Conservation (phyloP, 2,329 filamentous ascomycete species). For the Fusarium circinatum region DNA sequence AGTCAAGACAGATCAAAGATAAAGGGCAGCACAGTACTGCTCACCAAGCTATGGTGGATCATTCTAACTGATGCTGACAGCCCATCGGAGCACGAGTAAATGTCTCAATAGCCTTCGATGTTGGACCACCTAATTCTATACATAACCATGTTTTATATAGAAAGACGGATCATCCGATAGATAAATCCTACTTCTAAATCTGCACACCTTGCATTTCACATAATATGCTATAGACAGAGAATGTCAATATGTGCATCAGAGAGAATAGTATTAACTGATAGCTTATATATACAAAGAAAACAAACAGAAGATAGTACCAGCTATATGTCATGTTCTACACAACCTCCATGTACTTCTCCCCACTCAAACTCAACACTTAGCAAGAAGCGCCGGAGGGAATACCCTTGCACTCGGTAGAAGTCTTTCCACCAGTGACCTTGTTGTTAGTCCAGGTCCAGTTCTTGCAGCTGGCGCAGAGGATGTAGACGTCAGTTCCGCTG, state of each 20-base stretch:
- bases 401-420: constrained; percentile 41
- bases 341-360: neutral
- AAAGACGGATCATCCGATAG: rapidly evolving
- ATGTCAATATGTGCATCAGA: rapidly evolving
- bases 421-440: constrained; percentile 62
- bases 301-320: neutral
- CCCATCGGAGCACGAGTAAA: no score
- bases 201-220: neutral
- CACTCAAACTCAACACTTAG: neutral
- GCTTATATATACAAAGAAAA: neutral
- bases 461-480: constrained; percentile 62
- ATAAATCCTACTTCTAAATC: rapidly evolving
- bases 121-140: no score
- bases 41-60: neutral
- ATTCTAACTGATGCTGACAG: no score
- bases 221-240: rapidly evolving
- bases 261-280: neutral
- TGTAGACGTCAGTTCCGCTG: constrained; percentile 57
- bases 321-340: neutral
- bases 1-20: neutral
- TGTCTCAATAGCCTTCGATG: no score
- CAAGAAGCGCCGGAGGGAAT: constrained; percentile 43
- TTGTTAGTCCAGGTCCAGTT: constrained; percentile 64
- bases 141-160: rapidly evolving
- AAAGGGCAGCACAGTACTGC: neutral